phyloP scores from a whole-genome alignment of 2,329 filamentous ascomycete species.

The Alternaria consortialis region DNA sequence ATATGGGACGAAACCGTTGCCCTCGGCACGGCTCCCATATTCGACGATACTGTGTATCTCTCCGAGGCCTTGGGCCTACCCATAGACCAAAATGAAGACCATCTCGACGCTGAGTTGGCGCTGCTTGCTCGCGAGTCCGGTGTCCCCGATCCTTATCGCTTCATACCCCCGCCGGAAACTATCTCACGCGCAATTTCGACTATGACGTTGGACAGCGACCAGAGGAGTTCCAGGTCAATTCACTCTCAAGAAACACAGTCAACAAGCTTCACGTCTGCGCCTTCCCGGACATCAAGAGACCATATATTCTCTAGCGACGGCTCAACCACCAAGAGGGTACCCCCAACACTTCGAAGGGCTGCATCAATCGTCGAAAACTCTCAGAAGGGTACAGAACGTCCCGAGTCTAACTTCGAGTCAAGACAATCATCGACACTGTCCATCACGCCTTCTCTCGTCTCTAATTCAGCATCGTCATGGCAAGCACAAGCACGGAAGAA shows the following conservation, averaged over 20 bases:
- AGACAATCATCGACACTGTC: constrained; percentile 37
- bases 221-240: constrained; percentile 45
- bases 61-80: constrained; percentile 43
- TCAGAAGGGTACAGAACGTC: constrained; percentile 26
- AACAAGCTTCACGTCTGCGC: constrained; percentile 45
- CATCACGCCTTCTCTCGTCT: constrained; percentile 30
- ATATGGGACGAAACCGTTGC: constrained; percentile 33
- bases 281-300: constrained; percentile 46
- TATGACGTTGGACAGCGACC: constrained; percentile 42
- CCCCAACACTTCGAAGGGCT: constrained; percentile 24
- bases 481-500: constrained; percentile 34
- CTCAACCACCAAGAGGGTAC: constrained; percentile 26
- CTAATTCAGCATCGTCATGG: constrained; percentile 32
- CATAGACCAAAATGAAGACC: constrained; percentile 40
- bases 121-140: constrained; percentile 41
- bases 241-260: constrained; percentile 49
- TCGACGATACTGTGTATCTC: constrained; percentile 46
- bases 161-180: constrained; percentile 34
- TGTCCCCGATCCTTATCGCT: constrained; percentile 46
- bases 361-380: constrained; percentile 32
- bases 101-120: constrained; percentile 41
- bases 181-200: constrained; percentile 43
- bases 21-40: constrained; percentile 43
- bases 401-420: constrained; percentile 26
- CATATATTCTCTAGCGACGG: constrained; percentile 30